These are phyloP conservation scores for Trichoderma cornu-damae DNA, from an alignment of 2,329 filamentous ascomycete species.

Conservation along the genomic window DNA sequence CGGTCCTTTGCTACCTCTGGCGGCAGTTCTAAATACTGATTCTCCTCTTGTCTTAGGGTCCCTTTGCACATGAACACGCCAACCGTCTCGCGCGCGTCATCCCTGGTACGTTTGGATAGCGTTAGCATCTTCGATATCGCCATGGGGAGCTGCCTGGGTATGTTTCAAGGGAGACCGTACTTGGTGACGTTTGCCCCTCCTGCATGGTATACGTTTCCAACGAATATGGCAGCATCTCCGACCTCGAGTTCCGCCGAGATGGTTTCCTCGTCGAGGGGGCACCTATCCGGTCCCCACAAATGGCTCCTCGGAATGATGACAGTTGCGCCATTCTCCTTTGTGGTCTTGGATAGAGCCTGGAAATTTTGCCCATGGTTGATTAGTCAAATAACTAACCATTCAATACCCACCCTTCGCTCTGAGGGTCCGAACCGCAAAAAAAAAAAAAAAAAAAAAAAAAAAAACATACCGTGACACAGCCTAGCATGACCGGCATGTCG, in stretches of 20 bases:
- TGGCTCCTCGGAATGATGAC: constrained; percentile 39
- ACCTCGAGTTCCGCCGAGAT: constrained; percentile 37
- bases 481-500: constrained; percentile 36
- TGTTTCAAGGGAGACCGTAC: constrained; percentile 11
- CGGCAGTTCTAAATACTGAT: constrained; percentile 32
- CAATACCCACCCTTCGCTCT: not conserved
- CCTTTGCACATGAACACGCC: constrained; percentile 35
- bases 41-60: constrained; percentile 33
- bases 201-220: constrained; percentile 38
- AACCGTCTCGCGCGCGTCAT: constrained; percentile 30
- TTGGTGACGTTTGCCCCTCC: constrained; percentile 36
- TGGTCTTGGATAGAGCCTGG: constrained; percentile 36
- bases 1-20: constrained; percentile 28
- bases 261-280: constrained; percentile 35
- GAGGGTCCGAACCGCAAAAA: no score
- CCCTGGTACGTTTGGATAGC: constrained; percentile 11
- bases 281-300: constrained; percentile 36
- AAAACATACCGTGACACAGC: constrained; percentile 27
- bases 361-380: no score
- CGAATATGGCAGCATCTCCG: constrained; percentile 37
- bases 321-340: constrained; percentile 38
- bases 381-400: no score
- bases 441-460: no score
- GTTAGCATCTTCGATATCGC: not conserved
- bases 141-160: not conserved